Conservation (phyloP, 192 early-diverging fungal species). For the Coemansia sp. region DNA sequence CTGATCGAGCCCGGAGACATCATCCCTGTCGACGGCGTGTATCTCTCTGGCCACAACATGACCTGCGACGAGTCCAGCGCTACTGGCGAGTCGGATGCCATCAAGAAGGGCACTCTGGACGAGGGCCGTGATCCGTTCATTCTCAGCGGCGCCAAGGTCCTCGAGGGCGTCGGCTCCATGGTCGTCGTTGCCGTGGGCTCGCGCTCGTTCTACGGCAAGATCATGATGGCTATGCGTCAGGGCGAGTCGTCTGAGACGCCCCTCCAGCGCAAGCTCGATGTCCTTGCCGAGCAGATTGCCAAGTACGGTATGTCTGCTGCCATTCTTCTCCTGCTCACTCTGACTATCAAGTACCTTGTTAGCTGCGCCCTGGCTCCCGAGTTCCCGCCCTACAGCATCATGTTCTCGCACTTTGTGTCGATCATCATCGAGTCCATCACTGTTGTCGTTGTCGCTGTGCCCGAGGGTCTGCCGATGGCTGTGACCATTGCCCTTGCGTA, state of each 20-base stretch:
- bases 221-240: slow-evolving; percentile 83
- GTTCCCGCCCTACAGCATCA: slow-evolving; percentile 54
- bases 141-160: slow-evolving; percentile 86
- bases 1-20: slow-evolving; percentile 88
- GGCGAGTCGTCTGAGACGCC: slow-evolving; percentile 69
- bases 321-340: slow-evolving; percentile 75
- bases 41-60: slow-evolving; percentile 75
- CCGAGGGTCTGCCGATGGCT: slow-evolving; percentile 85
- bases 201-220: slow-evolving; percentile 84
- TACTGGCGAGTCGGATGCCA: slow-evolving; percentile 86
- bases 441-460: slow-evolving; percentile 79
- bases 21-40: slow-evolving; percentile 90
- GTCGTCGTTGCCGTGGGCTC: slow-evolving; percentile 82
- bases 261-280: slow-evolving; percentile 87
- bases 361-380: slow-evolving; percentile 52
- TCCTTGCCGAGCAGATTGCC: slow-evolving; percentile 89
- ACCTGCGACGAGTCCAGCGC: slow-evolving; percentile 84
- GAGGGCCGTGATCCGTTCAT: slow-evolving; percentile 67
- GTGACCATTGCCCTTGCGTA: slow-evolving; percentile 81
- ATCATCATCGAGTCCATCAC: slow-evolving; percentile 81
- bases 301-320: slow-evolving; percentile 86
- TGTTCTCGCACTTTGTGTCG: slow-evolving; percentile 59
- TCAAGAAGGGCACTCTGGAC: slow-evolving; percentile 67
- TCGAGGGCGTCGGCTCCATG: slow-evolving; percentile 82
- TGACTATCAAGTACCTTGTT: slow-evolving; percentile 63